These are phyloP conservation scores for Globisporangium recalcitrans DNA, from an alignment of 352 stramenopile genomes.

Conservation along the genomic window DNA sequence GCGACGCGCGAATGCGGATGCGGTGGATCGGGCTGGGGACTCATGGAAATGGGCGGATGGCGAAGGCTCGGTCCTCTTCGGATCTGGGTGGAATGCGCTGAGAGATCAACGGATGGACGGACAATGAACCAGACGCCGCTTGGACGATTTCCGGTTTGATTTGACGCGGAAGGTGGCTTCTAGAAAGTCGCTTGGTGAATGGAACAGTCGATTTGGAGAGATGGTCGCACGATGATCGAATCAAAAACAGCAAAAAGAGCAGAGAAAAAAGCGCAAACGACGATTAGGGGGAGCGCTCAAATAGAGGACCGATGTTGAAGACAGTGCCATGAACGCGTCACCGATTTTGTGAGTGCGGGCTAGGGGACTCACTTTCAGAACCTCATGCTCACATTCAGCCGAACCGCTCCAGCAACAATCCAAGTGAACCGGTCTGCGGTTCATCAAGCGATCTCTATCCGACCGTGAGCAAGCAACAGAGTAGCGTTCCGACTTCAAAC, in stretches of 20 bases:
- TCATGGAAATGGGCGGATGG: conserved; percentile 1
- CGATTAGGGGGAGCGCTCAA: not conserved
- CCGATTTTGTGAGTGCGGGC: too few relatives aligned
- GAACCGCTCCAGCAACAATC: not conserved
- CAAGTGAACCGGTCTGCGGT: too few relatives aligned
- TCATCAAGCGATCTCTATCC: too few relatives aligned
- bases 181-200: not conserved
- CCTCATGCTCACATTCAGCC: too few relatives aligned
- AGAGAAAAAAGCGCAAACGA: not conserved
- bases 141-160: not conserved
- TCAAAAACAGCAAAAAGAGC: not conserved
- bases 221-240: not conserved
- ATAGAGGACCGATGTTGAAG: not conserved
- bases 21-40: not conserved
- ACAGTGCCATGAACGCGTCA: not conserved
- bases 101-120: not conserved
- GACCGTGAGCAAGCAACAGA: too few relatives aligned
- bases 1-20: not conserved
- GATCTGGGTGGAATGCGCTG: too few relatives aligned
- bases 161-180: not conserved
- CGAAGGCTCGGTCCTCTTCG: too few relatives aligned
- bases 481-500: too few relatives aligned
- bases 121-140: not conserved
- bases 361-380: too few relatives aligned
- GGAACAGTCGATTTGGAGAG: conserved; percentile 1